These are phyloP conservation scores for Cucumis cinereus DNA, from an alignment of 306 rosid genomes.

Conservation along the genomic window DNA sequence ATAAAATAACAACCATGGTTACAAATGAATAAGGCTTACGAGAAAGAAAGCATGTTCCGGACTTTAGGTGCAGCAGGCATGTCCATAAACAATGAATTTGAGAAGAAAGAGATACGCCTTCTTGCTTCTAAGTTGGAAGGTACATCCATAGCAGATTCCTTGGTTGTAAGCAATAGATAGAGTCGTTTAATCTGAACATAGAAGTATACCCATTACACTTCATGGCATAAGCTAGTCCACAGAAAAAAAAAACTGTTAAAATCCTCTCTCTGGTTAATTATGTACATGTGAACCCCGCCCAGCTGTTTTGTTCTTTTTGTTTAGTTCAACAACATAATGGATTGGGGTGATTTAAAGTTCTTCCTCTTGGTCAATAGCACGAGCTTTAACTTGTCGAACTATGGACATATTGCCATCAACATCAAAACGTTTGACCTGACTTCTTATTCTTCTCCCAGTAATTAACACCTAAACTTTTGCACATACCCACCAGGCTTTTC, in stretches of 20 bases:
- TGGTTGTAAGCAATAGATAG: conserved; percentile 65
- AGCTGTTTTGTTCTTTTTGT: background rate
- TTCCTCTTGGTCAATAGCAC: background rate
- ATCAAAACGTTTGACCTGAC: background rate
- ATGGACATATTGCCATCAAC: background rate
- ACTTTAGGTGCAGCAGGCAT: conserved; percentile 97
- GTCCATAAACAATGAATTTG: conserved; percentile 90
- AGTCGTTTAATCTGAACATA: conserved; percentile 66
- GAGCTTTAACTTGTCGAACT: background rate
- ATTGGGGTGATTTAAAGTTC: no score
- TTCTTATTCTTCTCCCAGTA: background rate
- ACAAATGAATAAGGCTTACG: conserved; percentile 39
- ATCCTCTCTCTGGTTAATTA: background rate
- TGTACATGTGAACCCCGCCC: background rate
- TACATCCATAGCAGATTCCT: conserved; percentile 98
- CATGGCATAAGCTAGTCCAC: background rate
- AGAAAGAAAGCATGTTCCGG: conserved; percentile 97
- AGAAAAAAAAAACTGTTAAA: background rate
- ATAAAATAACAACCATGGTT: background rate
- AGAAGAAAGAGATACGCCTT: conserved; percentile 86
- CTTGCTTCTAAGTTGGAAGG: conserved; percentile 97
- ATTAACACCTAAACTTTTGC: background rate
- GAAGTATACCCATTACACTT: background rate
- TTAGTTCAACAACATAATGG: no score
- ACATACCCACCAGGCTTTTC: background rate